A percentile compares a stretch with the other conserved stretches of the same genome.
Conservation (phyloP, 23 red algal genomes). For the Cyanidium caldarium region DNA sequence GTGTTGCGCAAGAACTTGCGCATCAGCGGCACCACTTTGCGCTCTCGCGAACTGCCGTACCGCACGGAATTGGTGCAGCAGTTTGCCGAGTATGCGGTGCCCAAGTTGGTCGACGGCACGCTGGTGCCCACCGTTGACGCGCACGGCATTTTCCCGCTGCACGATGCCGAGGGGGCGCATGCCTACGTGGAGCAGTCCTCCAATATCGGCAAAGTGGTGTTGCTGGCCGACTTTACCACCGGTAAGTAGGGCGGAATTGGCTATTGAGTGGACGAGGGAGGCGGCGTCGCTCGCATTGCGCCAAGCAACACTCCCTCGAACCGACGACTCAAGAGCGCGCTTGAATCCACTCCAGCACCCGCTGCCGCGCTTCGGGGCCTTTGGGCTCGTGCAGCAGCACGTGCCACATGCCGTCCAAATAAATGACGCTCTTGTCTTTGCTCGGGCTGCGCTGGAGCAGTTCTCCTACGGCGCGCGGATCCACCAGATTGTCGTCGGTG, state of each 20-base stretch:
- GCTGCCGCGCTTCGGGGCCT: not conserved
- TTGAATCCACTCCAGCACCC: not conserved
- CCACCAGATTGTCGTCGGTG: constrained; percentile 47
- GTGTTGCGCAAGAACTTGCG: constrained; percentile 6
- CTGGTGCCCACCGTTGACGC: constrained; percentile 1
- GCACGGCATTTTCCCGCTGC: not conserved
- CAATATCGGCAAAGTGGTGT: constrained; percentile 23
- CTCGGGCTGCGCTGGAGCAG: constrained; percentile 24
- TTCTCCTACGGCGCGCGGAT: constrained; percentile 34
- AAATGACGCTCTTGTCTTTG: constrained; percentile 28
- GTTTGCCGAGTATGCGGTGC: not conserved
- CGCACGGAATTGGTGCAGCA: not conserved
- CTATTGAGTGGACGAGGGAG: no score
- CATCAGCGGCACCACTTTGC: constrained; percentile 7
- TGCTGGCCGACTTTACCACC: not conserved
- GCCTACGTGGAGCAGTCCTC: constrained; percentile 1
- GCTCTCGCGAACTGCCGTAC: constrained; percentile 8
- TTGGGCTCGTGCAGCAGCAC: constrained; percentile 38
- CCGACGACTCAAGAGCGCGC: not conserved
- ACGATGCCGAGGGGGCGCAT: constrained; percentile 2
- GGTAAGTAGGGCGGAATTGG: no score
- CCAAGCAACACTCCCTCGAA: no score
- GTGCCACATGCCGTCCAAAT: constrained; percentile 47
- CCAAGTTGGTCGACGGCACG: not conserved
- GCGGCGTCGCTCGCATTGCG: no score